Conservation (phyloP, 495 filamentous ascomycete genomes). For the Annulohypoxylon stygium region DNA sequence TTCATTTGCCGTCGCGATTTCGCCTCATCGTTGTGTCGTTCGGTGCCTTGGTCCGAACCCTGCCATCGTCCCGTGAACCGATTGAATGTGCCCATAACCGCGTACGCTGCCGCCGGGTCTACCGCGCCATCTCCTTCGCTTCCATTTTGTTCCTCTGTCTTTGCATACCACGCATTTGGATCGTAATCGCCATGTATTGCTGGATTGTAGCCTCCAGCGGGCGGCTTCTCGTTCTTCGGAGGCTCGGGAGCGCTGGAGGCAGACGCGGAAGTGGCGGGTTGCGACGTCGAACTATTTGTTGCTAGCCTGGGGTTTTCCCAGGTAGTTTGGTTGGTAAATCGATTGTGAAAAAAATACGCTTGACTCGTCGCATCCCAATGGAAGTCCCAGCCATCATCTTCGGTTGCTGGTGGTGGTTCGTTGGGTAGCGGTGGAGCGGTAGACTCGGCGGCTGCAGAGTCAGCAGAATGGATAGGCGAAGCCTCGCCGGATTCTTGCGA, state of each 20-base stretch:
- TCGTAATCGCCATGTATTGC: conserved; percentile 97
- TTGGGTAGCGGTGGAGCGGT: conserved; percentile 56
- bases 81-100: conserved; percentile 83
- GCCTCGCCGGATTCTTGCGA: conserved; percentile 52
- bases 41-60: conserved; percentile 67
- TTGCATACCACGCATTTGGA: conserved; percentile 90
- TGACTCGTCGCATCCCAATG: conserved; percentile 81
- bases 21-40: conserved; percentile 85
- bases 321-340: conserved; percentile 78
- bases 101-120: conserved; percentile 65
- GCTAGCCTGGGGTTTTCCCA: conserved; percentile 92
- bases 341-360: conserved; percentile 92
- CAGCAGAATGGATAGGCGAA: conserved; percentile 29
- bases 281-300: conserved; percentile 50
- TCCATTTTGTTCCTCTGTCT: conserved; percentile 56
- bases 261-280: conserved; percentile 38
- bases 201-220: conserved; percentile 86
- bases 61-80: conserved; percentile 93
- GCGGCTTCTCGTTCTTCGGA: conserved; percentile 48
- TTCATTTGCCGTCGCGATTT: conserved; percentile 91
- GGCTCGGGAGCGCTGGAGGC: conserved; percentile 47
- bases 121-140: conserved; percentile 29
- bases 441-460: conserved; percentile 39
- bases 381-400: conserved; percentile 89
- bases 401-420: conserved; percentile 55